phyloP scores from a whole-genome alignment of 306 rosid species.

The Vigna hirtella region DNA sequence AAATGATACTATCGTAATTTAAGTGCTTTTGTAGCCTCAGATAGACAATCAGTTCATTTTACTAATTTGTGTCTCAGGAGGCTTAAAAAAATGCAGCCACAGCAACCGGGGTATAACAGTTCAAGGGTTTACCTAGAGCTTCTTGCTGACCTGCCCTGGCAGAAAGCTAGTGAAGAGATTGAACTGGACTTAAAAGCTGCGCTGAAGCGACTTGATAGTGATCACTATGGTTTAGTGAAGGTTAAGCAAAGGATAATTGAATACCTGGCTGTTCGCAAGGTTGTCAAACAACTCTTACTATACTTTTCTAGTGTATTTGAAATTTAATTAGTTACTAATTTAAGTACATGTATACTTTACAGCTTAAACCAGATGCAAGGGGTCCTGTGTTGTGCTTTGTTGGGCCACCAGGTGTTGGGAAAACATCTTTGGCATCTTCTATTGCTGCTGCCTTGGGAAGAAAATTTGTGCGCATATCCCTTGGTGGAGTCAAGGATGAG shows the following conservation, averaged over 20 bases:
- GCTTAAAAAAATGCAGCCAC: slow-evolving; percentile 99
- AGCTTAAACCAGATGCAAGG: slow-evolving; percentile 99
- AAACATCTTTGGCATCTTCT: slow-evolving; percentile 98
- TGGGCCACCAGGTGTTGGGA: slow-evolving; percentile 99
- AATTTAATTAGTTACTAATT: slow-evolving; percentile 51
- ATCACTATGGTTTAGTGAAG: slow-evolving; percentile 91
- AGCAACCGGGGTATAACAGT: slow-evolving; percentile 97
- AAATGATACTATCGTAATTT: slow-evolving; percentile 20
- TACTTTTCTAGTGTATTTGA: slow-evolving; percentile 30
- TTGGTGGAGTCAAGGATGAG: slow-evolving; percentile 99
- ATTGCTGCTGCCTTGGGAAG: slow-evolving; percentile 98
- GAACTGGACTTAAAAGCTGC: slow-evolving; percentile 91
- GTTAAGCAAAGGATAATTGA: slow-evolving; percentile 97
- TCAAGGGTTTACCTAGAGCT: slow-evolving; percentile 94
- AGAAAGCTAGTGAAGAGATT: slow-evolving; percentile 80
- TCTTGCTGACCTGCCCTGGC: slow-evolving; percentile 98
- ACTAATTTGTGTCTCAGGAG: slow-evolving; percentile 67
- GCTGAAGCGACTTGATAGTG: slow-evolving; percentile 82
- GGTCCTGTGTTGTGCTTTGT: slow-evolving; percentile 99
- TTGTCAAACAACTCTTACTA: slow-evolving; percentile 45
- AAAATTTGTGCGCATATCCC: slow-evolving; percentile 95
- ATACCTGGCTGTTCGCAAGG: slow-evolving; percentile 99
- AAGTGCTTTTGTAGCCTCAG: slow-evolving; percentile 28
- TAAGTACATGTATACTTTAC: slow-evolving; percentile 41
- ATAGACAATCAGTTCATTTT: slow-evolving; percentile 34